Percentiles rank a stretch among this genome's conserved stretches.
These are phyloP conservation scores for Pleurotus platypus DNA, from an alignment of 768 basidiomycete species.

Conservation along the genomic window DNA sequence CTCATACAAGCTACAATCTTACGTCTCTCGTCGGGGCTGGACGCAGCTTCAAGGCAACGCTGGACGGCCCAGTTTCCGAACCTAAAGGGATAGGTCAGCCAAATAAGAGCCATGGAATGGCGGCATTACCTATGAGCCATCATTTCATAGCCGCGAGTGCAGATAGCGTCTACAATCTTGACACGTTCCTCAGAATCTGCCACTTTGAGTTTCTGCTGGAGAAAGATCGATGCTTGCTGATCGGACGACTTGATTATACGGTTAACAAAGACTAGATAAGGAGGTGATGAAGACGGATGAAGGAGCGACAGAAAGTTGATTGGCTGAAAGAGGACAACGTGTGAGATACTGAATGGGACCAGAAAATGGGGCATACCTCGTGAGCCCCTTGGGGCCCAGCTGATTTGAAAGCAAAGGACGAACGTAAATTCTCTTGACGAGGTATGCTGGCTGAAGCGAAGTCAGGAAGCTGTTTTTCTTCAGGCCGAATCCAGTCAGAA, in stretches of 20 bases:
- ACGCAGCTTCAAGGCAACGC: constrained; percentile 78
- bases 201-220: constrained; percentile 88
- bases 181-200: constrained; percentile 73
- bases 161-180: constrained; percentile 87
- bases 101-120: constrained; percentile 4
- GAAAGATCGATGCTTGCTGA: constrained; percentile 86
- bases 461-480: constrained; percentile 28
- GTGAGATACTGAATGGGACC: constrained; percentile 11
- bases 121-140: constrained; percentile 74
- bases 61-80: constrained; percentile 94
- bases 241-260: constrained; percentile 89
- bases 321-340: constrained; percentile 44
- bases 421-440: constrained; percentile 24
- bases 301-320: constrained; percentile 87
- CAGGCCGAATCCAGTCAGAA: constrained; percentile 41
- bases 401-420: constrained; percentile 26
- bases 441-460: constrained; percentile 18
- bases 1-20: constrained; percentile 88
- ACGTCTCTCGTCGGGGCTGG: constrained; percentile 67
- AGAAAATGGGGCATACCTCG: constrained; percentile 43
- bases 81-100: constrained; percentile 29
- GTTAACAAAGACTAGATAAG: constrained; percentile 76
- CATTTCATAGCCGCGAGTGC: constrained; percentile 83
- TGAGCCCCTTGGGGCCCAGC: constrained; percentile 21
- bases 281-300: constrained; percentile 82